Evolutionary conservation across 2,329 filamentous ascomycete species (phyloP), one percentile per base, ranked within the genome.

Genomic region (Elsinoe australis): DNA sequence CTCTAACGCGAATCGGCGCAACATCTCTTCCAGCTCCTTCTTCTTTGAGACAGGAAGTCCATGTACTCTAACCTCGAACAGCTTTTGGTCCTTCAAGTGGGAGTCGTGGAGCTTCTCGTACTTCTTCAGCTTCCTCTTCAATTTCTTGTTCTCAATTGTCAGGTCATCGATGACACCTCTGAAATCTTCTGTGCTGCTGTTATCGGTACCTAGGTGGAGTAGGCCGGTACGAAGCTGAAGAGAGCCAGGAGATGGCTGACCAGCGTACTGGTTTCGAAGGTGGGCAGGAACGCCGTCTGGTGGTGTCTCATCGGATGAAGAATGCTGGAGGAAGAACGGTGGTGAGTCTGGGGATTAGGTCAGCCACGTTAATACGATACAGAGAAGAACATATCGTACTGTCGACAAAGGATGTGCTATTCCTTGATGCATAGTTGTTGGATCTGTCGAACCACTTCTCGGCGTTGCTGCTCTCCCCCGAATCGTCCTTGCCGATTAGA

Each of bases 91-190:
- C 26, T 81, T 76, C 42, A 89, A 66, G 53, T 82, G 76, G 33
- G 81, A 74, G 14, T 80, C 78, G 1, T 82, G 79, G 19, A 77
- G 67, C 53, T 79, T 80, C 61, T 85, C 83, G 53, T 85, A 85
- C 47, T 78, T 81, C 57, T 78, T 83, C 26, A 94, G 59, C 57
- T 81, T 79, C 55, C 83, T 80, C 66, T 82, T 88, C 52, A 94
- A 64, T 45, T 79, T 82, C 61, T 87, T 85, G 61, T 92, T 94
- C 60, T 88, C 83, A 19, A 94, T 71, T 0, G 87, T 94, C 51
- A 94, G 65, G 60, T 94, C 87, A 58, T 94, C 87, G 39, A 94
- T 94, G 12, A 94, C 85, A 55, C 83, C 83, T 38, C 87, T 75
- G 52, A 80, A 89, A 49, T 89, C 86, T 49, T 85, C 85, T 21